phyloP scores from a whole-genome alignment of 2,329 filamentous ascomycete species.

The Myrmaecium sp. region DNA sequence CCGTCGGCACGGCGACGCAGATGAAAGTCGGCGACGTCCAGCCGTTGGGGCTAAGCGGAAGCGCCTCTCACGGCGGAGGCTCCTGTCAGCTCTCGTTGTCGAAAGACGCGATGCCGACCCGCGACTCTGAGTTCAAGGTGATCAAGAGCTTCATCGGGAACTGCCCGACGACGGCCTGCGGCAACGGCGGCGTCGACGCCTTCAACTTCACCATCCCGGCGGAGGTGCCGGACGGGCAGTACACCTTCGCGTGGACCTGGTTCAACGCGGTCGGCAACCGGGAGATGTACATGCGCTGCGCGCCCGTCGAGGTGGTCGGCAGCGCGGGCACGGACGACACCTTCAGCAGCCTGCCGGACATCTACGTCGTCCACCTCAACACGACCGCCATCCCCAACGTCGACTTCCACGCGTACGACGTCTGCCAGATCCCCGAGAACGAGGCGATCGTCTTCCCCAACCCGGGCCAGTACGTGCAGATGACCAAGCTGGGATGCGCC shows the following conservation, averaged over 20 bases:
- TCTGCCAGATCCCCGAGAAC: conserved; percentile 37
- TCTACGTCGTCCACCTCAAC: conserved; percentile 51
- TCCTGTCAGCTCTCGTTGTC: conserved; percentile 79
- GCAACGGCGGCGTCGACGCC: conserved; percentile 23
- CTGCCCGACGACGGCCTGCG: conserved; percentile 40
- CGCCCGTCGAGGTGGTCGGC: conserved; percentile 46
- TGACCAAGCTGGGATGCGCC: no score
- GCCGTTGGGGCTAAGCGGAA: conserved; percentile 49
- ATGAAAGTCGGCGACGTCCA: conserved; percentile 47
- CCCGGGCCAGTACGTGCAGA: conserved; percentile 38
- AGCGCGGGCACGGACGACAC: conserved; percentile 25
- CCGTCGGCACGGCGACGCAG: conserved; percentile 36
- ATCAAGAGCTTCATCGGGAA: conserved; percentile 78
- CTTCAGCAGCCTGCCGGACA: conserved; percentile 46
- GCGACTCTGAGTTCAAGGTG: conserved; percentile 60
- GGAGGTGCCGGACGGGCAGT: conserved; percentile 56
- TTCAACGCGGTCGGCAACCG: conserved; percentile 78
- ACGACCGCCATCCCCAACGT: no score
- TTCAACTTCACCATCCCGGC: conserved; percentile 58
- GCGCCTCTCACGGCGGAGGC: conserved; percentile 71
- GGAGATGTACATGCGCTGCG: conserved; percentile 85
- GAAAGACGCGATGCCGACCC: conserved; percentile 52
- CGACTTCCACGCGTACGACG: conserved; percentile 9
- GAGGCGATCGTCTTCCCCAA: conserved; percentile 42
- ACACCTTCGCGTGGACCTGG: conserved; percentile 78